phyloP scores from a whole-genome alignment of 2,329 filamentous ascomycete genomes.

The Neoascochyta sp. region DNA sequence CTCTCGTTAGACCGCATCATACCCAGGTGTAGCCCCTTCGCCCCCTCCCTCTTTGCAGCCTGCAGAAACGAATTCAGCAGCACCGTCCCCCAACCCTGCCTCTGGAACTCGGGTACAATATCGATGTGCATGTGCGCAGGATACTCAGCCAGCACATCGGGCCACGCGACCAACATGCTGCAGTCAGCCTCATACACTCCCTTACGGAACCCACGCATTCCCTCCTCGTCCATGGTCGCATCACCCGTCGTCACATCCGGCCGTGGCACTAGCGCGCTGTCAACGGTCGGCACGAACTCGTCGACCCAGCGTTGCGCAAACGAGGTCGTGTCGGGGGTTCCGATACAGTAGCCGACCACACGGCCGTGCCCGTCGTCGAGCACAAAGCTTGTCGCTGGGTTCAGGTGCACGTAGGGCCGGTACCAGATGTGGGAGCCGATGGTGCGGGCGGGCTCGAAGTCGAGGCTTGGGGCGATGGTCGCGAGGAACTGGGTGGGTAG shows the following conservation, averaged over 20 bases:
- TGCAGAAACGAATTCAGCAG: constrained; percentile 27
- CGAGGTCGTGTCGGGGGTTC: constrained; percentile 23
- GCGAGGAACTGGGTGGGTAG: constrained; percentile 21
- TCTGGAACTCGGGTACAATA: constrained; percentile 33
- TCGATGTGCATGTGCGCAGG: constrained; percentile 41
- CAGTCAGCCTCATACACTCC: constrained; percentile 22
- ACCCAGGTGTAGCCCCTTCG: constrained; percentile 34
- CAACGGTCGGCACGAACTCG: constrained; percentile 23
- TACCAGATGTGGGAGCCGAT: constrained; percentile 35
- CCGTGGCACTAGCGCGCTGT: constrained; percentile 14
- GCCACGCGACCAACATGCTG: constrained; percentile 18
- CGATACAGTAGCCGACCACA: constrained; percentile 40
- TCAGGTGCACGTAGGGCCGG: constrained; percentile 29
- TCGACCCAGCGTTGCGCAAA: constrained; percentile 29
- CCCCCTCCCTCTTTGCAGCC: constrained; percentile 18
- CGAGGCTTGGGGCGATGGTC: constrained; percentile 20
- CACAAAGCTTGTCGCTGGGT: constrained; percentile 33
- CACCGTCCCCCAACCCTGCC: constrained; percentile 28
- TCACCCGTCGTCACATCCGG: constrained; percentile 6
- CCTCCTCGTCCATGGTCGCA: constrained; percentile 17
- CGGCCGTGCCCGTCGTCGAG: constrained; percentile 32
- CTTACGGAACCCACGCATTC: constrained; percentile 12
- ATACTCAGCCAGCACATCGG: constrained; percentile 21
- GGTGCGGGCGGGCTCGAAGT: constrained; percentile 26
- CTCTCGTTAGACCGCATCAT: constrained; percentile 33